Evolutionary conservation across 495 filamentous ascomycete species (phyloP).

Genomic region (Talaromyces trachyspermus): DNA sequence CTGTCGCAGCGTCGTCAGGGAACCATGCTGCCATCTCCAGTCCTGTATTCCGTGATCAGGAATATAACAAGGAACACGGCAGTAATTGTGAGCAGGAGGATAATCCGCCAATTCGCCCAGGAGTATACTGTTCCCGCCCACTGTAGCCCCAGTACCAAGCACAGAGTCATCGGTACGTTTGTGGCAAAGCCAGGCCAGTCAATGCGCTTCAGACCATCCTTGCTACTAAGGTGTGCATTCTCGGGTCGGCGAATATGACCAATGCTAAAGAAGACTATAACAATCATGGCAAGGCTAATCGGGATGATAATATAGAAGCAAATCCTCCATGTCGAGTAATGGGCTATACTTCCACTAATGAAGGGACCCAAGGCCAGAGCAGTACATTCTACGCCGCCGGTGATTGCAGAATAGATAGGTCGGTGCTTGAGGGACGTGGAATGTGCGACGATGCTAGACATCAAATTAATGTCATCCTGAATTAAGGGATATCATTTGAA

Average conservation of each 20-base stretch:
- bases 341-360: conserved; percentile 5
- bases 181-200: conserved; percentile 22
- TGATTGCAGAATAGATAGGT: conserved; percentile 2
- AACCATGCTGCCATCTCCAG: background rate
- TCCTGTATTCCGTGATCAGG: conserved; percentile 14
- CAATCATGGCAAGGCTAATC: conserved; percentile 1
- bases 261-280: conserved; percentile 1
- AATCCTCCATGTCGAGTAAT: conserved; percentile 7
- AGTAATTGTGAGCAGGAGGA: conserved; percentile 18
- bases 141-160: conserved; percentile 22
- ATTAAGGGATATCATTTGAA: background rate
- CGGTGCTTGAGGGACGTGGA: conserved; percentile 5
- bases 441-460: conserved; percentile 7
- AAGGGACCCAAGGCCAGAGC: conserved; percentile 11
- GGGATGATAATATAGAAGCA: conserved; percentile 9
- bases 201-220: conserved; percentile 24
- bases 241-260: background rate
- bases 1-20: conserved; percentile 4
- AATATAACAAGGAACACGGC: conserved; percentile 19
- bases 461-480: background rate
- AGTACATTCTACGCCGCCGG: conserved; percentile 8
- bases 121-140: conserved; percentile 17
- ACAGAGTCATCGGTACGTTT: conserved; percentile 20
- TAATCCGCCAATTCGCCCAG: conserved; percentile 16
- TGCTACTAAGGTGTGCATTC: conserved; percentile 12